Base-by-base conservation (phyloP, 192 early-diverging fungal species). In the Radiomyces spectabilis region DNA sequence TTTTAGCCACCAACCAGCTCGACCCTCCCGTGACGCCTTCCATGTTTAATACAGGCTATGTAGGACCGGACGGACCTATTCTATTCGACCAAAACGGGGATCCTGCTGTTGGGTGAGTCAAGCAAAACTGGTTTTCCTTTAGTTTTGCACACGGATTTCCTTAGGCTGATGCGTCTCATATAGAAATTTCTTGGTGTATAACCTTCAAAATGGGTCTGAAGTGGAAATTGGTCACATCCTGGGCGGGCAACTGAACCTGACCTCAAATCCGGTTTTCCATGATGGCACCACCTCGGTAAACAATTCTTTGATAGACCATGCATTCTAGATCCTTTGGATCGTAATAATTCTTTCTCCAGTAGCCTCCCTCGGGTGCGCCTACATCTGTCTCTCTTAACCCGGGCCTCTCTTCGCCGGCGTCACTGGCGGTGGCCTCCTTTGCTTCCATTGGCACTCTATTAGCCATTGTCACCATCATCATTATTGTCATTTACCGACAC, bases 11-110 rank as follows among this genome's bases (percentile, higher is more conserved):
- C 10, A 62, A 66, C 1, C 45, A 55, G 15, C 35, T 72, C 3
- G 63, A 64, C 0, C 12, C 19, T 6, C 57, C 41, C 16, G 42
- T 76, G 38, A 67, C 48, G 18, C 70, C 74, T 1, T 21, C 53
- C 4, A 34, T 51, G 0, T 72, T 76, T 60, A 69, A 76, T 40
- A 72, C 67, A 8, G 63, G 63, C 16, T 76, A 76, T 53, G 61
- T 58, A 7, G 66, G 74, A 1, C 74, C 74, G 5, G 66, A 68
- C 21, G 66, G 70, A 1, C 70, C 66, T 0, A 61, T 76, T 44
- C 29, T 61, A 9, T 66, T 69, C 51, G 69, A 76, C 19, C 44
- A 64, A 3, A 55, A 55, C 18, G 74, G 70, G 6, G 74, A 76
- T 48, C 55, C 67, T 7, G 43, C 58, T 5, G 53, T 63, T n/a